Percentiles rank a stretch among this genome's conserved stretches.
Conservation (phyloP, 257 asterid species). For the Paulownia fortunei region DNA sequence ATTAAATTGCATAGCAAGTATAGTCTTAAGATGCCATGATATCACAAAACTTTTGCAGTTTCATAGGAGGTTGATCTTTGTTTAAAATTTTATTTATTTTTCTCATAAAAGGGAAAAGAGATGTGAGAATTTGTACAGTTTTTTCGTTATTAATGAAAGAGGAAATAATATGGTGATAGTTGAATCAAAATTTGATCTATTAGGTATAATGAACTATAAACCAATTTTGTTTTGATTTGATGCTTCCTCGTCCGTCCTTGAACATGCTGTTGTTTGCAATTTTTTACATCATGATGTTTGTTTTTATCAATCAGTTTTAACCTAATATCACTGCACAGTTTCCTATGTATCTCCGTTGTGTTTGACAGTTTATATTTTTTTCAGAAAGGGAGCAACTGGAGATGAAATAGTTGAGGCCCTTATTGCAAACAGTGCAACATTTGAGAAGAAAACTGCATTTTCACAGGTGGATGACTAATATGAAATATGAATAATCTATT, state of each 20-base stretch:
- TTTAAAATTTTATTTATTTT: background rate
- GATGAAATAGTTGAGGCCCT: constrained; percentile 89
- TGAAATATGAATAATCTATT: background rate
- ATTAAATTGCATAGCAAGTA: background rate
- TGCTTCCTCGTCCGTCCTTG: background rate
- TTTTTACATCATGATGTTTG: constrained; percentile 2
- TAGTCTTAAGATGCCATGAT: background rate
- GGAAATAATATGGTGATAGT: background rate
- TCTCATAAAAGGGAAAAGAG: background rate
- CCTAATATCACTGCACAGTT: background rate
- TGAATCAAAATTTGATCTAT: background rate
- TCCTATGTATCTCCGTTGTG: constrained; percentile 5
- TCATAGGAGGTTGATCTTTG: background rate
- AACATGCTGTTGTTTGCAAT: background rate
- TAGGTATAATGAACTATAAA: background rate
- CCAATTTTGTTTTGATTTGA: background rate
- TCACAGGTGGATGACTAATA: constrained; percentile 64
- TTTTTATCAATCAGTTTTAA: background rate
- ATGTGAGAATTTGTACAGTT: background rate
- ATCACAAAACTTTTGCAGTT: background rate
- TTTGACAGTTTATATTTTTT: constrained; percentile 26
- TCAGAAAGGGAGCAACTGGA: constrained; percentile 85
- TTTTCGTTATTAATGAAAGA: background rate
- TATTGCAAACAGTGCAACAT: constrained; percentile 89
- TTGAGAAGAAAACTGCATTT: constrained; percentile 91